Percentiles rank a stretch among this genome's conserved stretches.
phyloP scores from a whole-genome alignment of 768 basidiomycete genomes.

The Boletus rubroflammeus region DNA sequence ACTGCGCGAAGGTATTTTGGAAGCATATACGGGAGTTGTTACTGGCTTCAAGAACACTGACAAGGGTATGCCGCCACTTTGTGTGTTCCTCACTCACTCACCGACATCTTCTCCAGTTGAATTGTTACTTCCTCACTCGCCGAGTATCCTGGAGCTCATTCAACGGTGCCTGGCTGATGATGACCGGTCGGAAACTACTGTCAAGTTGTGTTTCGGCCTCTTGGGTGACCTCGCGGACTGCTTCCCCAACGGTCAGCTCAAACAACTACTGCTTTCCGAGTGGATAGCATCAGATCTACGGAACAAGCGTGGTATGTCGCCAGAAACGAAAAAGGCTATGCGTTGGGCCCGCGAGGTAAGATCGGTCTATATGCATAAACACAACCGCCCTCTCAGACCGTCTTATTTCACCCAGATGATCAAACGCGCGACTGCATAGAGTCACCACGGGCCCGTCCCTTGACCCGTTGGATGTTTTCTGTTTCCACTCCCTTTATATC shows the following conservation, averaged over 20 bases:
- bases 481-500: conserved; percentile 33
- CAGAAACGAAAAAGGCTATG: conserved; percentile 83
- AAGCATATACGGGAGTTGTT: conserved; percentile 95
- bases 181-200: conserved; percentile 74
- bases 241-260: conserved; percentile 78
- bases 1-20: conserved; percentile 91
- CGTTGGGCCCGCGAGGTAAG: conserved; percentile 92
- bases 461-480: conserved; percentile 26
- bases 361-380: neutral
- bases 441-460: conserved; percentile 8
- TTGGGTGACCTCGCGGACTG: conserved; percentile 91
- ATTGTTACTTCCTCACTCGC: conserved; percentile 62
- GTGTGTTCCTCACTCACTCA: neutral
- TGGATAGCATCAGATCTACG: conserved; percentile 79
- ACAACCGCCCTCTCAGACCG: neutral
- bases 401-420: conserved; percentile 52
- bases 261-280: conserved; percentile 69
- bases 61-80: conserved; percentile 47
- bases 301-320: conserved; percentile 65
- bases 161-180: conserved; percentile 76
- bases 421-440: conserved; percentile 74
- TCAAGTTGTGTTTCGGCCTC: conserved; percentile 76
- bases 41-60: conserved; percentile 83
- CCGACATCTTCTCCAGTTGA: conserved; percentile 3
- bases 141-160: conserved; percentile 74